Evolutionary conservation across 2,329 filamentous ascomycete genomes (phyloP), one percentile per base, ranked within the genome.

Genomic region (Venturia aucupariae): DNA sequence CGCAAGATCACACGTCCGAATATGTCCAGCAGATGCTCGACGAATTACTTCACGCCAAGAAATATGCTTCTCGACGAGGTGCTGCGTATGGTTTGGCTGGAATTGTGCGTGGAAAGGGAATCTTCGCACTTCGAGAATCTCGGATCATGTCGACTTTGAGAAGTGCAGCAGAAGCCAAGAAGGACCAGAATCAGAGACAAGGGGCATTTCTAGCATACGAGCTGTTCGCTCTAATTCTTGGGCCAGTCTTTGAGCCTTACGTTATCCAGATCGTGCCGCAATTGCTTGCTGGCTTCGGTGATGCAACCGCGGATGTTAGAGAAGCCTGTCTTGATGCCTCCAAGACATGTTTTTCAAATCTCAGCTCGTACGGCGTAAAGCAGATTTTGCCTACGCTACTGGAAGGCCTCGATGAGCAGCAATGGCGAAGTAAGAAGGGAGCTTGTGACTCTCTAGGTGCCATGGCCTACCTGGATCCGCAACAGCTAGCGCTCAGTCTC

Each of bases 361-460:
- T 99, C 64, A 97, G 92, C 76, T 97, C 94, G 0, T 99, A 90
- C 70, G 94, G 94, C 75, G 95, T 99, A 66, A 96, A 96, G 78
- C 84, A 94, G 72, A 92, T 99, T 68, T 80, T 99, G 68, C 94
- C 94, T 3, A 96, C 90, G 15, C 83, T 99, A 8, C 83, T 99
- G 2, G 87, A 94, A 68, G 94, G 95, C 65, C 84, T 99, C 11
- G 92, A 97, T 68, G 94, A 99, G 68, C 86, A 90, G 63, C 93
- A 97, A 75, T 99, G 94, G 94, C 89, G 94, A 72, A 97, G 92
- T 78, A 97, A 99, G 78, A 96, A 96, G 79, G 94, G 95, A 70
- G 94, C 94, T 63, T 99, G 94, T 73, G 94, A 99, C 73, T 87
- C 96, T 32, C 83, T 99, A 17, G 94, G 94, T 74, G 94, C 94